Evolutionary conservation across 768 basidiomycete genomes (phyloP), one percentile per base, ranked within the genome.

Genomic region (Heimioporus sp.): DNA sequence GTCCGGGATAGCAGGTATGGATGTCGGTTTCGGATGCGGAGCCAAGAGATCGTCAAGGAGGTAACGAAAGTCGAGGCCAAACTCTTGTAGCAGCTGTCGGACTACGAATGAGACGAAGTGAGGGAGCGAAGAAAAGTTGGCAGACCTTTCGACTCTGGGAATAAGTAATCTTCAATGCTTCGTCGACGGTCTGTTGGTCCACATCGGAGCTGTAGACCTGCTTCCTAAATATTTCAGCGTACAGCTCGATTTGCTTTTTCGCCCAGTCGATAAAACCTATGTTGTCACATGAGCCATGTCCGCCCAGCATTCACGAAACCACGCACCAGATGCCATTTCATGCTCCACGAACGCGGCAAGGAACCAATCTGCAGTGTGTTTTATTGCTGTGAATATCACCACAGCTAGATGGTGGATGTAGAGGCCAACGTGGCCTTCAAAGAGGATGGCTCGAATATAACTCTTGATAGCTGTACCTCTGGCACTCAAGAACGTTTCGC

Each of bases 311-410:
- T 5, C 19, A 35, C 13, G 9, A 49, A 17, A 10, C 16, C 0
- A 76, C 91, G 56, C 60, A 96, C 96, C 81, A 52, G 92, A 95
- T 0, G 96, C 88, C 55, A 91, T 90, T 58, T 93, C 86, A 65
- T 97, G 94, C 69, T 98, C 97, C 68, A 87, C 90, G 72, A 97
- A 99, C 51, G 92, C 94, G 1, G 88, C 86, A 59, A 98, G 75
- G 69, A 92, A 99, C 97, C 97, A 99, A 71, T 99, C 96, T 13
- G 92, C 92, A 1, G 95, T 97, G 64, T 98, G 92, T 66, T 97
- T 95, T 66, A 99, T 89, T 1, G 91, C 86, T 1, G 94, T 97
- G 62, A 98, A 98, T 52, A 87, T 83, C 0, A 98, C 90, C 38
- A 94, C 77, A 3, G 92, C 83, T 32, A 98, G 75, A 63, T 98